Percentiles rank a stretch among this genome's conserved stretches.
Conservation (phyloP, 495 filamentous ascomycete species). For the Xylaria curta region DNA sequence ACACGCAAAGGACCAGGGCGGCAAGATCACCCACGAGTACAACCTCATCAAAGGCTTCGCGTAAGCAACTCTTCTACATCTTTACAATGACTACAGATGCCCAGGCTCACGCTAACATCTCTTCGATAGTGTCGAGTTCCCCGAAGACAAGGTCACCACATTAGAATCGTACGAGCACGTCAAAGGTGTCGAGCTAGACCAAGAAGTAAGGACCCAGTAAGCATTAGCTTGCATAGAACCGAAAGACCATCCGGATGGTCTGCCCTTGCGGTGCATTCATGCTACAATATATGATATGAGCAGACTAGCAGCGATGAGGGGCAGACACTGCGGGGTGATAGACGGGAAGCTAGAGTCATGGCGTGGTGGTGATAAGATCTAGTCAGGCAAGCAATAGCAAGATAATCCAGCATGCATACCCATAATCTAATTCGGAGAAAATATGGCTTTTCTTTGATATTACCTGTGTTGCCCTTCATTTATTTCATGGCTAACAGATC, state of each 20-base stretch:
- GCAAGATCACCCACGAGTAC: conserved; percentile 82
- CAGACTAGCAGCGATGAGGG: not conserved
- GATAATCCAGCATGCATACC: not conserved
- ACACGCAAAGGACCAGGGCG: conserved; percentile 70
- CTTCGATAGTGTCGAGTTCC: conserved; percentile 71
- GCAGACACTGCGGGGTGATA: conserved; percentile 23
- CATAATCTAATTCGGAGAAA: not conserved
- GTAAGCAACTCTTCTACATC: conserved; percentile 57
- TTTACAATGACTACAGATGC: no score
- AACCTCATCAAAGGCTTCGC: conserved; percentile 87
- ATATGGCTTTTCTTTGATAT: no score
- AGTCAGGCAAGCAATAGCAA: not conserved
- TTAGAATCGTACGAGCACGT: conserved; percentile 72
- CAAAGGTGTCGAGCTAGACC: conserved; percentile 74
- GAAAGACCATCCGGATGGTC: not conserved
- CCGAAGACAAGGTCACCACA: conserved; percentile 65
- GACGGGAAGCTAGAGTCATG: not conserved
- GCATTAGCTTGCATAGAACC: not conserved
- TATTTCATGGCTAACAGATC: not conserved
- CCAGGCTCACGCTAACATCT: conserved; percentile 8
- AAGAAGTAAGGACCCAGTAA: conserved; percentile 74
- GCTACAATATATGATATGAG: not conserved
- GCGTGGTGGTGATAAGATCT: not conserved
- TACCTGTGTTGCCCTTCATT: not conserved
- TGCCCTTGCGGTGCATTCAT: not conserved